Base-by-base conservation (phyloP, 495 filamentous ascomycete species). In the Rhizodiscina lignyota region DNA sequence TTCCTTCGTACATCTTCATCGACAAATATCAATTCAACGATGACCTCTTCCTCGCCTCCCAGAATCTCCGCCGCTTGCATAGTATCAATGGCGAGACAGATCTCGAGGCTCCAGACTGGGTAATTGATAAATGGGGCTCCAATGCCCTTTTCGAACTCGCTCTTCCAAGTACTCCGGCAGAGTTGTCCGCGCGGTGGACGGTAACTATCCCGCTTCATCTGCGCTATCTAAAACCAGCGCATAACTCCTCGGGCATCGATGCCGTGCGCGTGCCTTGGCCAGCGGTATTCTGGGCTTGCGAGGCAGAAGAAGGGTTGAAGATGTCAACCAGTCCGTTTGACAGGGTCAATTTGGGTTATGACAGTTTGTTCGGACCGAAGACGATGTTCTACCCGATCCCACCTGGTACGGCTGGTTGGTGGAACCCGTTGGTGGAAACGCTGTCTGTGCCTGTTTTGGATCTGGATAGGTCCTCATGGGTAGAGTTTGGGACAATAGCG, bases 201-300 rank as follows among this genome's bases (percentile, higher is more conserved):
- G 73, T 71, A 26, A 73, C 78, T 29, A 67, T 97, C 23, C 91
- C 89, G 0, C 64, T 92, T 8, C 91, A 97, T 47, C 65, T 94
- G 2, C 79, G 87, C 19, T 96, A 96, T 45, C 62, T 89, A 48
- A 48, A 0, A 19, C 51, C 15, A 43, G 45, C n/a, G 27, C 30
- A 12, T 19, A 18, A 15, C 20, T 23, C 33, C 21, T 16, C 10
- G 8, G 33, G 17, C 5, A 21, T 5, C 10, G 17, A 23, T 19
- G 30, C 8, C 10, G 18, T 6, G 10, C 10, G 30, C 30, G 56
- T 93, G 0, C 77, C 83, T 0, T 75, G 66, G 66, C 91, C 85
- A 3, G 68, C 74, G 2, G 68, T 94, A 1, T 96, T 97, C 62
- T 96, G 87, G 87, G 89, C 85, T 1, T 97, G 89, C 51, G 63